A percentile compares a stretch with the other conserved stretches of the same genome.
phyloP scores from a whole-genome alignment of 495 filamentous ascomycete genomes.

The Aspergillus hancockii region DNA sequence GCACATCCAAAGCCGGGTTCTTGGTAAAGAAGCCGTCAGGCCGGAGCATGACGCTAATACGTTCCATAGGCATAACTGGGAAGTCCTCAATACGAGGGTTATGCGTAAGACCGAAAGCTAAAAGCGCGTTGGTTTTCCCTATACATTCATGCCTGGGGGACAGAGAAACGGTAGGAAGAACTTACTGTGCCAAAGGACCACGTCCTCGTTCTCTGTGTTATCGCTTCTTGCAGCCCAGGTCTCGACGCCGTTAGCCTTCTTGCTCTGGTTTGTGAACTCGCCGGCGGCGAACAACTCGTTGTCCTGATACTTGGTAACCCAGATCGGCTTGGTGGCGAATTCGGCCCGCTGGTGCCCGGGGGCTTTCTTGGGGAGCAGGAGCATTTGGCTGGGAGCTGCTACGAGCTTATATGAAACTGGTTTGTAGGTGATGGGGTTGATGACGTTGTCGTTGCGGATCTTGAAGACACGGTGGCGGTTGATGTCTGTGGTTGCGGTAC shows the following conservation, averaged over 20 bases:
- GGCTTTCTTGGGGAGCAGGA: slow-evolving; percentile 68
- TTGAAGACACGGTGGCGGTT: slow-evolving; percentile 72
- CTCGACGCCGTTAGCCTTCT: slow-evolving; percentile 59
- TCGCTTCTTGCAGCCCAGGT: slow-evolving; percentile 55
- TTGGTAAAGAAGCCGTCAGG: slow-evolving; percentile 74
- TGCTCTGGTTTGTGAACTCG: slow-evolving; percentile 83
- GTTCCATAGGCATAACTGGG: slow-evolving; percentile 65
- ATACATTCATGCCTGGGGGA: background rate
- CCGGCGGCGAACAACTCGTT: slow-evolving; percentile 81
- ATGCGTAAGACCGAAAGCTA: slow-evolving; percentile 64
- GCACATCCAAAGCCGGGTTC: slow-evolving; percentile 77
- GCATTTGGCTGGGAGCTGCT: slow-evolving; percentile 73
- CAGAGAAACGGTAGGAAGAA: background rate
- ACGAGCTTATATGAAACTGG: slow-evolving; percentile 79
- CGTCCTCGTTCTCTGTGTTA: slow-evolving; percentile 49
- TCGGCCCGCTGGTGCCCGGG: slow-evolving; percentile 75
- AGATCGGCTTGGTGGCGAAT: slow-evolving; percentile 80
- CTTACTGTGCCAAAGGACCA: slow-evolving; percentile 60
- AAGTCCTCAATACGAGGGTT: slow-evolving; percentile 62
- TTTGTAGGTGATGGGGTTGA: slow-evolving; percentile 72
- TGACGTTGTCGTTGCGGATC: slow-evolving; percentile 68
- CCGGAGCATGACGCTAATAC: slow-evolving; percentile 65
- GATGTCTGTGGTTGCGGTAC: slow-evolving; percentile 64
- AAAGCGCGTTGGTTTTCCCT: slow-evolving; percentile 11
- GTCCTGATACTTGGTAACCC: slow-evolving; percentile 76